Base-by-base conservation (phyloP, 768 basidiomycete species). In the Butyriboletus loyo region DNA sequence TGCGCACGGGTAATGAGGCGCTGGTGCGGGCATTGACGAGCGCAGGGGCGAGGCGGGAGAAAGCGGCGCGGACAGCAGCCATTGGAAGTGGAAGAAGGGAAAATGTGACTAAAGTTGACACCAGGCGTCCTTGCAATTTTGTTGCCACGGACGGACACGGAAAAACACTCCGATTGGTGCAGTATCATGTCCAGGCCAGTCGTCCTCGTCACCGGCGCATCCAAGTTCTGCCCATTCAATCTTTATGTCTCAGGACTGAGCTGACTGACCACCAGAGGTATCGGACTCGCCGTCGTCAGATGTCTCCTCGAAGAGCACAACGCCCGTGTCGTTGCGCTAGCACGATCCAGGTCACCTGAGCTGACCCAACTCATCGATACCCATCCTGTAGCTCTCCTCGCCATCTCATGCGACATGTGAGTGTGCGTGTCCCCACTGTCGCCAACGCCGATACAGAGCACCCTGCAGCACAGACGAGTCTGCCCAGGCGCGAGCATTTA, bases 151-250 rank as follows among this genome's bases (percentile, higher is more conserved):
- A 57, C 54, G 22, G 56, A 68, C 49, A 39, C 66, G 66, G 62
- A 55, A 60, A 47, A 15, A 47, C 14, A 38, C 32, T 38, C 47
- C 43, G 51, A 44, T 22, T n/a, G 31, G 41, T 27, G 17, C 24
- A 34, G 32, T 44, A 66, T 69, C 44, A 66, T 70, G 59, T 14
- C 63, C 35, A 78, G 73, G 54, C 83, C 85, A 5, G 81, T 88
- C 48, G 76, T 94, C 30, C 66, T 94, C 49, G 77, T 96, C 58
- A 90, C 93, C 52, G 94, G 95, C 49, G 93, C 89, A 19, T 94
- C 89, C 49, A 90, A 78, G 87, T 89, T 57, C 13, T 10, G 5
- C 19, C n/a, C 53, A 19, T 46, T 31, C 10, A n/a, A 6, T 49
- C 55, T 22, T 27, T 42, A 14, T 43, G 19, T 30, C 36, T 38